Base-by-base conservation (phyloP, 2,329 filamentous ascomycete species). In the Trichophyton verrucosum region DNA sequence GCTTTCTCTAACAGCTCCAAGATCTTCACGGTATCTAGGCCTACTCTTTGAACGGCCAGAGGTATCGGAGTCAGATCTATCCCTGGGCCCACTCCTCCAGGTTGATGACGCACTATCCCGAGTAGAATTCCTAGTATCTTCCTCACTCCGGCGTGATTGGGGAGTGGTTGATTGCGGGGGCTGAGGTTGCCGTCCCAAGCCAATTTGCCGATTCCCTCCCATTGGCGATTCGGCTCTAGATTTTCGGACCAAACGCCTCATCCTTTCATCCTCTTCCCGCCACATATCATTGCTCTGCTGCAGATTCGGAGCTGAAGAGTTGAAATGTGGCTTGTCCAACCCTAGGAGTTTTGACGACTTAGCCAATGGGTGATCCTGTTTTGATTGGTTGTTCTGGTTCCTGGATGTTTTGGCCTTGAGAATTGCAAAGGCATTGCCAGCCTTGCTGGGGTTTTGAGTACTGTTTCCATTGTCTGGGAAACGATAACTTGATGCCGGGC, bases 41-140 rank as follows among this genome's bases (percentile, higher is more conserved):
- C 79, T 78, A 67, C 81, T 84, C 64, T 78, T 78, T 6, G 81
- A 83, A 30, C 81, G 78, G 30, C 76, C 77, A 58, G 77, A 78
- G 2, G 77, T 74, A 60, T 79, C 78, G 5, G 82, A 84, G 64
- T 76, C 79, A 4, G 82, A 82, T 57, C 82, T 78, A 63, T 81
- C 78, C 58, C 81, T 74, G 30, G 70, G 73, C 20, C 72, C 72
- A 57, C 70, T 71, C 64, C 71, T 71, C 61, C 69, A 73, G 3
- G 77, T 68, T 58, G 72, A 69, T 20, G 78, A 72, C 4, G 71
- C 74, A 36, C 65, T 64, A 13, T 66, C 69, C 27, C 55, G 17
- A 30, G 27, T 20, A 53, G 49, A 53, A 64, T 74, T 70, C 27
- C 68, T 68, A 3, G 68, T 68, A 22, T 70, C 72, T 36, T 74